Percentiles rank a stretch among this genome's conserved stretches.
These are phyloP conservation scores for Ajuga chamaepitys DNA, from an alignment of 257 asterid genomes.

Conservation along the genomic window DNA sequence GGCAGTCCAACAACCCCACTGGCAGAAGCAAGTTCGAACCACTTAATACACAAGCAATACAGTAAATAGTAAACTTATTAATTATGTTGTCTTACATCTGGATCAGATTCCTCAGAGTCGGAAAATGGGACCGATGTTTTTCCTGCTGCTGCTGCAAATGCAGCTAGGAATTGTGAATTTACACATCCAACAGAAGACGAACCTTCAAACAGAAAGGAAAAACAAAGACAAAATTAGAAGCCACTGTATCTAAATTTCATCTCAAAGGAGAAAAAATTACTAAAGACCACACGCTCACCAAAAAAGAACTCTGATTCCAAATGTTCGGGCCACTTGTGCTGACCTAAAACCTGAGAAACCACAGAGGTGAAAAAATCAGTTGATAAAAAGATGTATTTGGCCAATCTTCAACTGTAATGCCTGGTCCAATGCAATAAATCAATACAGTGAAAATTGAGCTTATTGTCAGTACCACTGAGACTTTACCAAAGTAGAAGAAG, in stretches of 20 bases:
- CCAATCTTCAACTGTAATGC: constrained; percentile 2
- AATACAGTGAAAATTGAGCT: neutral
- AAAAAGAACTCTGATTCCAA: constrained; percentile 68
- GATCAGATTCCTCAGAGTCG: constrained; percentile 90
- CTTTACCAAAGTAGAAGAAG: neutral
- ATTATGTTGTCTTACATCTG: constrained; percentile 51
- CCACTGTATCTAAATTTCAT: neutral
- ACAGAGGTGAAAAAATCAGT: constrained; percentile 16
- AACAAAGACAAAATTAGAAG: constrained; percentile 3
- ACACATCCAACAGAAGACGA: constrained; percentile 78
- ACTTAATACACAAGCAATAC: constrained; percentile 14
- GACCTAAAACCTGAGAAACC: constrained; percentile 57
- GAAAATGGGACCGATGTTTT: constrained; percentile 50
- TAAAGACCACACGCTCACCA: constrained; percentile 37
- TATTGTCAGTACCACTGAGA: neutral
- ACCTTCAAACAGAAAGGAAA: constrained; percentile 34
- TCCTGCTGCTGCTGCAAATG: constrained; percentile 92
- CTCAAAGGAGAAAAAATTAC: neutral
- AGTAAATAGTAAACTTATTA: neutral
- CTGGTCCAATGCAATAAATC: neutral
- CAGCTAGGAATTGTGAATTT: constrained; percentile 76
- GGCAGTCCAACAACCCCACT: constrained; percentile 98
- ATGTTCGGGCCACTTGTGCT: constrained; percentile 89
- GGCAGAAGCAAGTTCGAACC: constrained; percentile 24
- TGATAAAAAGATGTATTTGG: constrained; percentile 4